phyloP scores from a whole-genome alignment of 495 filamentous ascomycete species.

The Aeminium ludgeri region DNA sequence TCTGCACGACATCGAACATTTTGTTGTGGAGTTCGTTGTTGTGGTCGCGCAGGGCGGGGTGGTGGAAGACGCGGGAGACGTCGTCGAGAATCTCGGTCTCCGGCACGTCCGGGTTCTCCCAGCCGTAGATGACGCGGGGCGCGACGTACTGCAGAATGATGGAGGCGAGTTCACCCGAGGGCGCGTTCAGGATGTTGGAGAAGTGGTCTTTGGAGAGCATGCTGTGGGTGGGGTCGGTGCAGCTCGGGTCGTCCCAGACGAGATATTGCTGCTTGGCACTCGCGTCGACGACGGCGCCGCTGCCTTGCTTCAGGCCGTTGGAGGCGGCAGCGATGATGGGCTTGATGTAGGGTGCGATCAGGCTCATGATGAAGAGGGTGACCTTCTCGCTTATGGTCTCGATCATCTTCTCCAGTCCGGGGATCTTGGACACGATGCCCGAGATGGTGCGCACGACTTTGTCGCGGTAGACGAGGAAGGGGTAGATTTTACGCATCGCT shows the following conservation, averaged over 20 bases:
- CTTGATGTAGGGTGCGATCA: slow-evolving; percentile 75
- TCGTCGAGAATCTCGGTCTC: slow-evolving; percentile 66
- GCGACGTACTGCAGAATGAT: slow-evolving; percentile 68
- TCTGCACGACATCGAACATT: slow-evolving; percentile 71
- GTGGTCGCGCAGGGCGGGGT: slow-evolving; percentile 61
- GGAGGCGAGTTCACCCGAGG: slow-evolving; percentile 66
- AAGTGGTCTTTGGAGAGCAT: slow-evolving; percentile 96
- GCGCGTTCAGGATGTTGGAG: slow-evolving; percentile 76
- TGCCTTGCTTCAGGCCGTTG: slow-evolving; percentile 65
- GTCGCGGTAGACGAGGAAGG: slow-evolving; percentile 86
- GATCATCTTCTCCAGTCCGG: slow-evolving; percentile 67
- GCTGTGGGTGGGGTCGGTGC: slow-evolving; percentile 85
- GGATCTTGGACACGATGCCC: slow-evolving; percentile 75
- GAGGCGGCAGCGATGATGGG: slow-evolving; percentile 83
- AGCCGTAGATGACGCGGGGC: slow-evolving; percentile 74
- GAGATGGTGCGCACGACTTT: slow-evolving; percentile 73
- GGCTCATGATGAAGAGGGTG: slow-evolving; percentile 74
- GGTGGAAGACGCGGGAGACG: slow-evolving; percentile 66
- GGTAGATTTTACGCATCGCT: slow-evolving; percentile 72
- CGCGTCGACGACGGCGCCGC: slow-evolving; percentile 58
- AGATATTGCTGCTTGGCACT: slow-evolving; percentile 76
- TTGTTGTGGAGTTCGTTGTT: slow-evolving; percentile 57
- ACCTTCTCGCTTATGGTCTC: slow-evolving; percentile 85
- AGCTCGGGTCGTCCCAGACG: slow-evolving; percentile 72
- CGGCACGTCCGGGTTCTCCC: slow-evolving; percentile 67